phyloP scores from a whole-genome alignment of 495 filamentous ascomycete species.

The Penicillium paxilli region DNA sequence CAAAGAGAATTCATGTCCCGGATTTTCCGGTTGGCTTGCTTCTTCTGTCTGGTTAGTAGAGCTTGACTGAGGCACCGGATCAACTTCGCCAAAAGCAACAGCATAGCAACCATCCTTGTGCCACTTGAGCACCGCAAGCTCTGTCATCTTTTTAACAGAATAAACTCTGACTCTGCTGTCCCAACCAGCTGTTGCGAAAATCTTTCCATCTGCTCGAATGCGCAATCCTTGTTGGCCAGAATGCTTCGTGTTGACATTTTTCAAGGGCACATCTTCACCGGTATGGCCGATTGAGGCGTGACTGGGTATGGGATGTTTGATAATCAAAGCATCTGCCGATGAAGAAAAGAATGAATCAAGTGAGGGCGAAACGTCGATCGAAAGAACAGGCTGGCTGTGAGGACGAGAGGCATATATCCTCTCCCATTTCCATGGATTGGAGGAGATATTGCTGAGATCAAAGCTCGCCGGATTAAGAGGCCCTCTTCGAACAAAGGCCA shows the following conservation, averaged over 20 bases:
- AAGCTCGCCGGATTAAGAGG: constrained; percentile 13
- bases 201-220: constrained; percentile 76
- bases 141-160: constrained; percentile 74
- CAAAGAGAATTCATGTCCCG: constrained; percentile 24
- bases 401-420: constrained; percentile 63
- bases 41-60: neutral
- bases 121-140: constrained; percentile 95
- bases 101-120: constrained; percentile 87
- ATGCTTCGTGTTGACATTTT: constrained; percentile 74
- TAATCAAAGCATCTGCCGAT: constrained; percentile 71
- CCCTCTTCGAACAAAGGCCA: constrained; percentile 49
- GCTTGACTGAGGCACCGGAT: constrained; percentile 14
- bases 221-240: constrained; percentile 80
- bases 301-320: constrained; percentile 60
- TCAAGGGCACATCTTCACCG: constrained; percentile 47
- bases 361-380: constrained; percentile 62
- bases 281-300: constrained; percentile 9
- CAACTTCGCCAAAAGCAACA: constrained; percentile 66
- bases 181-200: constrained; percentile 94
- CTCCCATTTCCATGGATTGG: constrained; percentile 52
- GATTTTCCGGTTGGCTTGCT: neutral
- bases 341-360: constrained; percentile 73
- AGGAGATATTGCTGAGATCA: constrained; percentile 5
- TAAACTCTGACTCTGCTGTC: constrained; percentile 81
- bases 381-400: constrained; percentile 85